Base-by-base conservation (phyloP, 768 basidiomycete species). In the Podaxis sp. region DNA sequence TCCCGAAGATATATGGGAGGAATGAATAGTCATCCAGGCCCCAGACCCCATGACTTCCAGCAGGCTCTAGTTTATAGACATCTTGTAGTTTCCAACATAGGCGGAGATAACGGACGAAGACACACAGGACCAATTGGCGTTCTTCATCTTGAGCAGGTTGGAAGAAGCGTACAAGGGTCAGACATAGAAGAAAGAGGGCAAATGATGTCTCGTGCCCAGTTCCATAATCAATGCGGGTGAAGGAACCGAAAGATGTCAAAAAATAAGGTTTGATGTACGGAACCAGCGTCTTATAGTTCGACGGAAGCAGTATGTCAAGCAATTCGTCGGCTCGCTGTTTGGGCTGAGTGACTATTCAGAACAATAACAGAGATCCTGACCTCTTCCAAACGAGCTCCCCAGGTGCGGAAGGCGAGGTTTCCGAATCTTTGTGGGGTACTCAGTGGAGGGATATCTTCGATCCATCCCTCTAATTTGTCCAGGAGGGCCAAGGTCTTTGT, bases 21-120 rank as follows among this genome's bases (percentile, higher is more conserved):
- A 96, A 95, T 55, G 80, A 82, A 57, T 89, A 96, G 70, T 97
- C 95, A 68, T 98, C 95, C 38, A 98, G 75, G 1, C 95, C 97
- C 97, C 96, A 99, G 0, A 98, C 96, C 3, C 97, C 97, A 70
- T 98, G 95, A 63, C 92, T 95, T 6, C 97, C 97, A 2, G 97
- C 97, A 4, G 95, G 95, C 72, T 98, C 96, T 9, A 99, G 85
- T 52, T 80, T 85, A 71, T 98, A 99, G 35, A 84, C 82, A 63
- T 94, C 91, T 70, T 98, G 95, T 14, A 98, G 79, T 59, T 81
- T 82, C 85, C 92, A 95, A 63, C 89, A 91, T 36, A 98, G 79
- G 36, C 80, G 79, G 46, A 95, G 74, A 70, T 99, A 99, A 47
- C 89, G 84, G 27, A 82, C 69, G 65, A 91, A 93, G 11, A 93